Base-by-base conservation (phyloP, 179 eudicot genomes). In the Spinacia oleracea region DNA sequence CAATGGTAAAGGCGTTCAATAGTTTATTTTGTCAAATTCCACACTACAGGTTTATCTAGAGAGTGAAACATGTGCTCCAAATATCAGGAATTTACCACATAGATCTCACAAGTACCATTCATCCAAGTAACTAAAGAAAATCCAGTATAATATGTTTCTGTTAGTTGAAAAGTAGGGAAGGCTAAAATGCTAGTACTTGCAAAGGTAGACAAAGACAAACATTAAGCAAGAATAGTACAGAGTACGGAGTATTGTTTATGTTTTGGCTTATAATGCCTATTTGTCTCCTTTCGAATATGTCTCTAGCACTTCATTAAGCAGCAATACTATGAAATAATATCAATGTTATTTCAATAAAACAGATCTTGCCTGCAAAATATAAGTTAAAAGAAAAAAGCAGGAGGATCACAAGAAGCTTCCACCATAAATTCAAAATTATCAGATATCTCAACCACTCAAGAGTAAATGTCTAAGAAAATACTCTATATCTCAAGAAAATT, bases 371-470 rank as follows among this genome's bases (percentile, higher is more conserved):
- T 20, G 15, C 21, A 4, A 15, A 5, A 29, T 29, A 11, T 29
- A 70, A 32, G 4, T 5, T 0, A 18, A 11, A 34, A 42, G 42
- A 18, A 32, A 18, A 5, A 56, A 10, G 53, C 11, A 66, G 42
- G 15, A 64, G 15, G 15, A n/a, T 62, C 58, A 38, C 7, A 56
- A 58, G 80, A 78, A 77, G 55, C 73, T 67, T 77, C 79, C 80
- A 53, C 23, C 20, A 67, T 32, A n/a, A 35, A 68, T 34, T 48
- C 32, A n/a, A n/a, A n/a, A n/a, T n/a, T n/a, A n/a, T n/a, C 64
- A 60, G 48, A 79, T 20, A 68, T n/a, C n/a, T n/a, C n/a, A n/a
- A n/a, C n/a, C n/a, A n/a, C 58, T 21, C 72, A 12, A 35, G 7
- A 11, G 27, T 25, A 35, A 75, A 62, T 60, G 21, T 10, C 27